These are phyloP conservation scores for Ochetophila trinervis DNA, from an alignment of 306 rosid species.

Conservation along the genomic window DNA sequence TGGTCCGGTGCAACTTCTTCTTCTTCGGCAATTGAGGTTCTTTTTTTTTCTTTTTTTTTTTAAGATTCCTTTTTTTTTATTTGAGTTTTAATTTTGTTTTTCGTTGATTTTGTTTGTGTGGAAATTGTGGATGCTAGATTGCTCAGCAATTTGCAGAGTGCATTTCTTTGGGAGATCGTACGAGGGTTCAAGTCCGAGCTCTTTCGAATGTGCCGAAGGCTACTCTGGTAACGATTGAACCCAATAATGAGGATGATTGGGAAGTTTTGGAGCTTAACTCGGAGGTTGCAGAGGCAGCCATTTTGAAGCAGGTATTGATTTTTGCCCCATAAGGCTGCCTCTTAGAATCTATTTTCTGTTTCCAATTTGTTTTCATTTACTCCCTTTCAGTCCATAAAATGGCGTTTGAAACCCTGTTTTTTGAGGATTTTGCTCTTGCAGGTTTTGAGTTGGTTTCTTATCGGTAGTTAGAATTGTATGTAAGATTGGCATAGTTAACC, in stretches of 20 bases:
- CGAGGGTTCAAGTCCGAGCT: constrained; percentile 60
- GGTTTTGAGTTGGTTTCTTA: too few relatives aligned
- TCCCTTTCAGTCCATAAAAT: neutral
- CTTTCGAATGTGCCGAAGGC: constrained; percentile 61
- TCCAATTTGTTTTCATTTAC: neutral
- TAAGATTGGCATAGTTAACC: too few relatives aligned
- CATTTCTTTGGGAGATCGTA: constrained; percentile 51
- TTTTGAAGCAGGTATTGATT: constrained; percentile 66
- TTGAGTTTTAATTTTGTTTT: constrained; percentile 5
- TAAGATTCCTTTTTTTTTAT: neutral
- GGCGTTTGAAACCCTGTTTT: too few relatives aligned
- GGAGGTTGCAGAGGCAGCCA: constrained; percentile 72
- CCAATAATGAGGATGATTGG: constrained; percentile 88
- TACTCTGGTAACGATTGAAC: constrained; percentile 62
- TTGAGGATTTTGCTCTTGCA: too few relatives aligned
- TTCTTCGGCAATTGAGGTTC: constrained; percentile 69
- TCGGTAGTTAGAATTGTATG: too few relatives aligned
- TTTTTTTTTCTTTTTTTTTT: neutral
- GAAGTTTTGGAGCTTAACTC: constrained; percentile 87
- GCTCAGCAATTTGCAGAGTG: constrained; percentile 82
- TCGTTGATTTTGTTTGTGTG: neutral
- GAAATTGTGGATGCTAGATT: constrained; percentile 33
- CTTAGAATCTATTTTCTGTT: neutral
- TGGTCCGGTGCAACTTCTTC: constrained; percentile 93
- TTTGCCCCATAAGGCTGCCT: neutral